A percentile compares a stretch with the other conserved stretches of the same genome.
Conservation (phyloP, 2,329 filamentous ascomycete genomes). For the Talaromyces sp. region DNA sequence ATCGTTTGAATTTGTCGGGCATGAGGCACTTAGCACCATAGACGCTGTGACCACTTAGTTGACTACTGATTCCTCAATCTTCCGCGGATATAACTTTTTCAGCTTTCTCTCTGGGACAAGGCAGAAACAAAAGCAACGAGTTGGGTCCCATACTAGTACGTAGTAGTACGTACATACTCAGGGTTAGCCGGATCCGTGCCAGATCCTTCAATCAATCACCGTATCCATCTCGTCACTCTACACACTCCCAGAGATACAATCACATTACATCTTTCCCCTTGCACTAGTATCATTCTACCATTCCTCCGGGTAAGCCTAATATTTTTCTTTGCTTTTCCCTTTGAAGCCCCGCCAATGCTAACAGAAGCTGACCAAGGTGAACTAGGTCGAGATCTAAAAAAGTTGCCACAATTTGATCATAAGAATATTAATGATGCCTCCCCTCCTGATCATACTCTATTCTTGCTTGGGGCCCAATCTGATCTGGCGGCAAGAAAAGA, state of each 20-base stretch:
- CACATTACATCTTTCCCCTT: not conserved
- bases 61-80: not conserved
- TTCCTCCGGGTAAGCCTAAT: constrained; percentile 7
- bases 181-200: not conserved
- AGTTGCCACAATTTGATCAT: not conserved
- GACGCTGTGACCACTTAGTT: not conserved
- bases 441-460: not conserved
- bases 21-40: not conserved
- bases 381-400: not conserved
- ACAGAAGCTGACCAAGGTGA: not conserved
- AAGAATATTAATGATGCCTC: not conserved
- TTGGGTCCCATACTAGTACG: not conserved
- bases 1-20: constrained; percentile 1
- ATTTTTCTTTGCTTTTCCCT: not conserved
- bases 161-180: not conserved
- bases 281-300: constrained; percentile 10
- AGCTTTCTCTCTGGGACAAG: not conserved
- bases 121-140: constrained; percentile 1
- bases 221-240: not conserved
- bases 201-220: constrained; percentile 3
- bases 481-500: constrained; percentile 1
- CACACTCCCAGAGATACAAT: not conserved
- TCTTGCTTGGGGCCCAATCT: not conserved
- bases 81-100: constrained; percentile 1
- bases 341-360: constrained; percentile 6